phyloP scores from a whole-genome alignment of 495 filamentous ascomycete genomes.

The Aspergillus sparsus region DNA sequence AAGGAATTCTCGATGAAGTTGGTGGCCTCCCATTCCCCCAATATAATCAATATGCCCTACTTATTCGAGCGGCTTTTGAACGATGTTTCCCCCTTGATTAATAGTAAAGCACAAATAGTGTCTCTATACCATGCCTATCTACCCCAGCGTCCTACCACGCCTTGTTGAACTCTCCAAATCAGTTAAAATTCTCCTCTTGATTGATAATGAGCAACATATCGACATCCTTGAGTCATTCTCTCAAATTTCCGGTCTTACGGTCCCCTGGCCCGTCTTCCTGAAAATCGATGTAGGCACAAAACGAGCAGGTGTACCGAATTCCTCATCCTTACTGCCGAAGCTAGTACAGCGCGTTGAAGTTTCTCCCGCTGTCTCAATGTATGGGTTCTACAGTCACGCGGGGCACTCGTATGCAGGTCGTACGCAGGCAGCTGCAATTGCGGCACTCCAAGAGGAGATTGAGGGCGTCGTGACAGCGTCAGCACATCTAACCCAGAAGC shows the following conservation, averaged over 20 bases:
- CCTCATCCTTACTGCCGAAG: constrained; percentile 18
- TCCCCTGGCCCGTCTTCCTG: constrained; percentile 34
- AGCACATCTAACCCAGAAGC: neutral
- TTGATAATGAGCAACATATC: constrained; percentile 40
- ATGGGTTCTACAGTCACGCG: constrained; percentile 33
- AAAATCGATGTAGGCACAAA: constrained; percentile 34
- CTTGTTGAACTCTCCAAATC: constrained; percentile 27
- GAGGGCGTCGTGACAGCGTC: constrained; percentile 16
- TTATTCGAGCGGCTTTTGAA: neutral
- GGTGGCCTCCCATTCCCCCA: neutral
- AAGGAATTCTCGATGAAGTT: constrained; percentile 39
- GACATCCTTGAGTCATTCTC: constrained; percentile 31
- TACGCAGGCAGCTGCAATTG: constrained; percentile 16
- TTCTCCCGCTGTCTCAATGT: constrained; percentile 23
- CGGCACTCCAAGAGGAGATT: constrained; percentile 18
- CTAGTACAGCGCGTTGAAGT: constrained; percentile 24
- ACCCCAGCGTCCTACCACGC: constrained; percentile 31
- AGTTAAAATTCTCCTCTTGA: constrained; percentile 34
- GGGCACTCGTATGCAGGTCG: constrained; percentile 27
- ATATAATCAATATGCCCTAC: neutral
- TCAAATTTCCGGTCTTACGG: neutral
- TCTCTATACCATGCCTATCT: constrained; percentile 38
- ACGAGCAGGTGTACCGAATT: constrained; percentile 26
- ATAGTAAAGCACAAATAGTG: constrained; percentile 20
- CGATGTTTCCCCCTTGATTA: neutral